Base-by-base conservation (phyloP, 2,329 filamentous ascomycete species). In the Bipolaris sorokiniana region DNA sequence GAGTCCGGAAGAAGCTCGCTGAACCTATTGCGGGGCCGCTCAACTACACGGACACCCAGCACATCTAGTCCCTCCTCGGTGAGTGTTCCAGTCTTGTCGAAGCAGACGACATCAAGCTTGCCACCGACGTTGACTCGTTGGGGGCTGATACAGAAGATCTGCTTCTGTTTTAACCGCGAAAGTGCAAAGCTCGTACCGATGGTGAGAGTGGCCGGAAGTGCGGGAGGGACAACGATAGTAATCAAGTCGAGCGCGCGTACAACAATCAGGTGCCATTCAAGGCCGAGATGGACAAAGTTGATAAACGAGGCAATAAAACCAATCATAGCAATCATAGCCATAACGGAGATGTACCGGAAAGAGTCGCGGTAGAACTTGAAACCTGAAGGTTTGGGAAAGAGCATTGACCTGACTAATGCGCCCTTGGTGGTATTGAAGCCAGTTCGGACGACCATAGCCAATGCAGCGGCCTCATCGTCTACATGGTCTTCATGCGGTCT, bases 301-400 rank as follows among this genome's bases (percentile, higher is more conserved):
- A 96, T 81, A 66, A 99, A 89, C 0, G 95, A 98, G 1, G 90
- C 92, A 20, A 93, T 80, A 71, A 99, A 99, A 0, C 96, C 95
- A 48, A 98, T 76, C 47, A 88, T 79, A 20, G 95, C 96, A 67
- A 99, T 88, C 40, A 88, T 80, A 5, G 86, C 94, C 95, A 99
- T 99, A 58, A 99, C 95, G 3, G 91, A 92, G 58, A 99, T 98
- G 75, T 99, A 99, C 20, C 93, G 88, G 79, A 99, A 99, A 0
- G 94, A 97, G 76, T 99, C 95, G 40, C 92, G 87, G 76, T 99
- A 99, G 74, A 99, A 99, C 70, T 96, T 98, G 85, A 99, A 99
- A 0, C 94, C 94, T 0, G 94, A 97, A 1, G 95, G 95, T 72
- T 99, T 99, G 0, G 95, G 96, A 73, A 99, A 99, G 36, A 99